A percentile compares a stretch with the other conserved stretches of the same genome.
Conservation (phyloP, 2,329 filamentous ascomycete species). For the Ophiostoma montium region DNA sequence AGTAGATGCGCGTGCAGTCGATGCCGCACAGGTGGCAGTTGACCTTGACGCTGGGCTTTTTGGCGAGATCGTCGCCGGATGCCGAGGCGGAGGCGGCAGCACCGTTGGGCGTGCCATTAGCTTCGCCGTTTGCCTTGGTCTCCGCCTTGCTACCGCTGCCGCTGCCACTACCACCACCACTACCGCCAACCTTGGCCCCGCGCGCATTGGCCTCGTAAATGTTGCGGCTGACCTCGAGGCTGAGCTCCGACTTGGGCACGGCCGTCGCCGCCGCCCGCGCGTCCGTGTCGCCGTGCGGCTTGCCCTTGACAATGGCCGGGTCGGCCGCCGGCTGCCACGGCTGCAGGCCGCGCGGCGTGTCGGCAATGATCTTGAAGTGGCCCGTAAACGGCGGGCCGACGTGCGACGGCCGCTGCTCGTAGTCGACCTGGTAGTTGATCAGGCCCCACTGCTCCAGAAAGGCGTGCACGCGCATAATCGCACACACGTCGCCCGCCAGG, state of each 20-base stretch:
- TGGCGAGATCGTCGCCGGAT: slow-evolving; percentile 43
- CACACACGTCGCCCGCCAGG: slow-evolving; percentile 91
- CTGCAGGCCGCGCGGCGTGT: slow-evolving; percentile 87
- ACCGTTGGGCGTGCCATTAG: slow-evolving; percentile 45
- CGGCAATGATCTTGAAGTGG: slow-evolving; percentile 90
- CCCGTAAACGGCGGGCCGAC: slow-evolving; percentile 95
- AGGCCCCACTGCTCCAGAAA: slow-evolving; percentile 98
- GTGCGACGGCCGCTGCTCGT: slow-evolving; percentile 85
- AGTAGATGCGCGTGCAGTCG: slow-evolving; percentile 61
- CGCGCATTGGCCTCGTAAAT: slow-evolving; percentile 90
- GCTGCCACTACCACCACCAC: neutral
- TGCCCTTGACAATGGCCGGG: slow-evolving; percentile 48
- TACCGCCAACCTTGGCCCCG: slow-evolving; percentile 42
- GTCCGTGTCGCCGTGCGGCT: slow-evolving; percentile 56
- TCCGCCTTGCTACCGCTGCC: slow-evolving; percentile 47
- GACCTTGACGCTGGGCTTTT: slow-evolving; percentile 52
- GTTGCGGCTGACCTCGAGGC: slow-evolving; percentile 85
- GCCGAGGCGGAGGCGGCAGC: slow-evolving; percentile 18
- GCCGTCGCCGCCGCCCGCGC: slow-evolving; percentile 50
- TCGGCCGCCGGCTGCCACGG: slow-evolving; percentile 86
- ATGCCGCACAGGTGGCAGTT: slow-evolving; percentile 87
- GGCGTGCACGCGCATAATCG: slow-evolving; percentile 96
- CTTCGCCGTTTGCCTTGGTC: slow-evolving; percentile 64
- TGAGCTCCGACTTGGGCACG: slow-evolving; percentile 64
- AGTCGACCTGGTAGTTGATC: slow-evolving; percentile 98